Base-by-base conservation (phyloP, 768 basidiomycete species). In the Omphalotus guepiniiformis region DNA sequence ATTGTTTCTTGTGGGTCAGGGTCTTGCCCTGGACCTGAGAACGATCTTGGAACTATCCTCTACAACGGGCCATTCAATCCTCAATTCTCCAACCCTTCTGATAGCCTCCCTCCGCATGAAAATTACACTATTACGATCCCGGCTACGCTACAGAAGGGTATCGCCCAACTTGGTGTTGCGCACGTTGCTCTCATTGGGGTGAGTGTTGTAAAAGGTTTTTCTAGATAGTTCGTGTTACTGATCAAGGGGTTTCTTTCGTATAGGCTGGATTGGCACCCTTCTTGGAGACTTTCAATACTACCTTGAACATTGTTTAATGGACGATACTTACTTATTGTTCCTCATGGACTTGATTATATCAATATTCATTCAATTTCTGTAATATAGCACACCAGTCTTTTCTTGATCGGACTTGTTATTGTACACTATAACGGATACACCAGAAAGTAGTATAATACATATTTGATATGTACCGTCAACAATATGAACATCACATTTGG, bases 51-150 rank as follows among this genome's bases (percentile, higher is more conserved):
- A 11, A 54, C 46, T 8, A 65, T 78, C n/a, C 60, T 79, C 38
- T 78, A 74, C 58, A 70, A 68, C 35, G 78, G 77, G 15, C 58
- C 58, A 8, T 79, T 66, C 48, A 53, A 58, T 21, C 76, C 78
- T 0, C 52, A 68, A 48, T 47, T 47, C 38, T 47, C 46, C 1
- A 18, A 8, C n/a, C 46, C 46, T 11, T 39, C 26, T 23, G 19
- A 39, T 39, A 26, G 32, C 19, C 46, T 47, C 18, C 46, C 46
- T 13, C 46, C 46, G 5, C 46, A 47, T 47, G 37, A 47, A 21
- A 47, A 47, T 21, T 47, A 39, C 18, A 30, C 38, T 11, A 38
- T 47, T 8, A 22, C 25, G 9, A 47, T 47, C 19, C 46, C 46
- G 7, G 27, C 23, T 19, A 19, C 12, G 6, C 30, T 39, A 37